Conservation (phyloP, 805 yeast species). For the Metschnikowia cerradonensis region DNA sequence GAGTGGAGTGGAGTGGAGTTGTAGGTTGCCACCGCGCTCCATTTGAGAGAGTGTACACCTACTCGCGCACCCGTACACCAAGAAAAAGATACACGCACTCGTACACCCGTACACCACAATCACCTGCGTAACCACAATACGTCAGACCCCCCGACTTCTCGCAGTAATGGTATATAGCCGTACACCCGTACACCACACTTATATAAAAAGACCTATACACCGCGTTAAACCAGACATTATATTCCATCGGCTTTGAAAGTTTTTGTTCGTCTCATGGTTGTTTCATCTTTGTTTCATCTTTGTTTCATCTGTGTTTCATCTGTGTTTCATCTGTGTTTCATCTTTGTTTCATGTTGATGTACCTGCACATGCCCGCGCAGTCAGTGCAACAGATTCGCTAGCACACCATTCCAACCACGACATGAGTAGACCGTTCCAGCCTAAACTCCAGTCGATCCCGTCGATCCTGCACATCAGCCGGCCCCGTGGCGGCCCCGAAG, state of each 20-base stretch:
- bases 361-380: not conserved
- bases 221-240: too few relatives aligned
- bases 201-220: too few relatives aligned
- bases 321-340: too few relatives aligned
- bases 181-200: not conserved
- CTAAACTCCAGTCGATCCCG: slow-evolving; percentile 13
- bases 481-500: not conserved
- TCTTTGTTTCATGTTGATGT: too few relatives aligned
- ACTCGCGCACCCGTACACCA: not conserved
- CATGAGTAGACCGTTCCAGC: slow-evolving; percentile 9
- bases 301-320: too few relatives aligned
- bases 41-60: too few relatives aligned
- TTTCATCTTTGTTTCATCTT: too few relatives aligned
- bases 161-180: too few relatives aligned
- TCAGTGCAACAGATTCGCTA: not conserved
- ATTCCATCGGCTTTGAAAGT: too few relatives aligned
- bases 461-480: slow-evolving; percentile 7
- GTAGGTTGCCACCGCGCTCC: not conserved
- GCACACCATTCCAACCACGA: not conserved
- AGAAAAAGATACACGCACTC: not conserved
- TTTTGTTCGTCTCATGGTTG: too few relatives aligned
- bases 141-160: too few relatives aligned
- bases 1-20: not conserved
- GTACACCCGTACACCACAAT: not conserved
- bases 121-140: too few relatives aligned